Conservation (phyloP, 1,139 yeast genomes). For the Pneumocystis sp. region DNA sequence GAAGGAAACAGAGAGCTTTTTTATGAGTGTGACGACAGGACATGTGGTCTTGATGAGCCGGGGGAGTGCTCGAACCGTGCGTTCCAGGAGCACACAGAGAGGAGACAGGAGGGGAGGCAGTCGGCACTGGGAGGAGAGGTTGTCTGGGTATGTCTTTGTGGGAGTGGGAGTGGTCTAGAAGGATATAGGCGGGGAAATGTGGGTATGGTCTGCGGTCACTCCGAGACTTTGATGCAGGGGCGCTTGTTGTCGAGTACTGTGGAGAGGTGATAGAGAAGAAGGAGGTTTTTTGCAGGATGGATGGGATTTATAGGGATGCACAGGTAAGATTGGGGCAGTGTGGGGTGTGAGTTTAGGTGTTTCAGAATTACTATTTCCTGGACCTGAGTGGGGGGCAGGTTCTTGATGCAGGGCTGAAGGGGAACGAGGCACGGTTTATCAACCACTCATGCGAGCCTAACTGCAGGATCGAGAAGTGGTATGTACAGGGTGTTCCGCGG, state of each 20-base stretch:
- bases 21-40: neutral
- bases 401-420: conserved; percentile 28
- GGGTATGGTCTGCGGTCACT: conserved; percentile 29
- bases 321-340: conserved; percentile 4
- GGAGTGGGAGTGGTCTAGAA: neutral
- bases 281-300: conserved; percentile 24
- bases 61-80: neutral
- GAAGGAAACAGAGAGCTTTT: neutral
- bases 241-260: conserved; percentile 29
- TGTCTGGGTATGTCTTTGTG: neutral
- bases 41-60: neutral
- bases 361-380: conserved; percentile 20
- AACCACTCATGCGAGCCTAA: conserved; percentile 33
- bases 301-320: conserved; percentile 19
- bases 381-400: conserved; percentile 27
- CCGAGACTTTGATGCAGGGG: conserved; percentile 24
- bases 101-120: neutral
- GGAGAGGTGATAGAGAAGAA: conserved; percentile 29
- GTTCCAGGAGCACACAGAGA: neutral
- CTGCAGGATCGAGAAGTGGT: conserved; percentile 31
- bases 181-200: conserved; percentile 19
- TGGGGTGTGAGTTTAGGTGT: neutral
- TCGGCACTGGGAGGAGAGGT: neutral
- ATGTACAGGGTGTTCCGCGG: conserved; percentile 27
- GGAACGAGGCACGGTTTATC: conserved; percentile 31